Percentiles rank a stretch among this genome's conserved stretches.
Evolutionary conservation across 2,329 filamentous ascomycete species (phyloP).

Genomic region (Teratosphaeria epicoccoides): DNA sequence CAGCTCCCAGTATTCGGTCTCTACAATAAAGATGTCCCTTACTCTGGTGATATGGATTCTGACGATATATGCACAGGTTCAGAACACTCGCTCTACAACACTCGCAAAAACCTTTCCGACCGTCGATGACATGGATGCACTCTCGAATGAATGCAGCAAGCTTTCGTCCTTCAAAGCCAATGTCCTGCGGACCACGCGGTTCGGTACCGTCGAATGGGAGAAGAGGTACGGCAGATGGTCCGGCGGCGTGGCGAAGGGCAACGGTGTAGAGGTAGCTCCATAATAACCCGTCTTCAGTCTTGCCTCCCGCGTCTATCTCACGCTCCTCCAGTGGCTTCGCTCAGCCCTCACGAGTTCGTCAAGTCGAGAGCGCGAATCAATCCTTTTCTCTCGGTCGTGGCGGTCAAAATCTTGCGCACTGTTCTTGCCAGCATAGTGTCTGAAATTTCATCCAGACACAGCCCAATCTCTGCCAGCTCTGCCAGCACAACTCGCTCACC

Average conservation of each 20-base stretch:
- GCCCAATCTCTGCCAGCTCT: not conserved
- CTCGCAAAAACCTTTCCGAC: constrained; percentile 26
- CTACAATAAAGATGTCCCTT: not conserved
- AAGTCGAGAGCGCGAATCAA: not conserved
- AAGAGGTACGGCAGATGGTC: constrained; percentile 24
- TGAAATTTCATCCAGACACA: not conserved
- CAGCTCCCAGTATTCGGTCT: not conserved
- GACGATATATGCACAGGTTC: constrained; percentile 13
- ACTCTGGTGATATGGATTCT: constrained; percentile 1
- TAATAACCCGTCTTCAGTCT: not conserved
- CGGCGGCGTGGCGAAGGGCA: constrained; percentile 18
- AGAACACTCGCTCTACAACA: constrained; percentile 19
- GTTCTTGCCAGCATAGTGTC: not conserved
- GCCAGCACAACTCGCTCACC: not conserved
- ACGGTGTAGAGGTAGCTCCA: constrained; percentile 1
- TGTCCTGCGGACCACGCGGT: constrained; percentile 25
- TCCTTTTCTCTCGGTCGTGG: not conserved
- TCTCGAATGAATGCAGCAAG: constrained; percentile 26
- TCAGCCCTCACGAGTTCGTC: no score
- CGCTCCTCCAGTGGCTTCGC: no score
- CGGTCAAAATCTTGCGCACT: not conserved
- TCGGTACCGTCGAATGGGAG: constrained; percentile 26
- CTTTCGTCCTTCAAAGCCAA: constrained; percentile 29
- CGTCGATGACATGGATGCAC: constrained; percentile 24
- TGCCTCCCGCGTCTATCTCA: not conserved